Percentiles rank a stretch among this genome's conserved stretches.
These are phyloP conservation scores for Strobilomyces dryophilus DNA, from an alignment of 768 basidiomycete genomes.

Conservation along the genomic window DNA sequence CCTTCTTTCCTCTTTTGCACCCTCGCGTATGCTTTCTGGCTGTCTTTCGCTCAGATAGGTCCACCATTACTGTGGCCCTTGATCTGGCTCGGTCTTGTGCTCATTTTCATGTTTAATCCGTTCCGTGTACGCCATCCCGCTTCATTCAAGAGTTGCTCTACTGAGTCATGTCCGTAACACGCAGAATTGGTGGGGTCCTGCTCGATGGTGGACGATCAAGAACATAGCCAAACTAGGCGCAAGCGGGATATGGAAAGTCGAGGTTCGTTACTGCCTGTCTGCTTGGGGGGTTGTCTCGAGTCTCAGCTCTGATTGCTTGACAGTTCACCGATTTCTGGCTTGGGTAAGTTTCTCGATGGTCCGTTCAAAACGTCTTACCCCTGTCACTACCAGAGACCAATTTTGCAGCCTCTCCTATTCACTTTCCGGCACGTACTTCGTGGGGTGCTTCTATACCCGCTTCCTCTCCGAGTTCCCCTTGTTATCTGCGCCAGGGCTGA, in stretches of 20 bases:
- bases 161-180: constrained; percentile 27
- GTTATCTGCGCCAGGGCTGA: neutral
- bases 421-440: constrained; percentile 65
- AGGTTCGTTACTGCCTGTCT: constrained; percentile 41
- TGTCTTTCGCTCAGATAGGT: constrained; percentile 71
- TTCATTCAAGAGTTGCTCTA: neutral
- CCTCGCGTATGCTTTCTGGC: constrained; percentile 78
- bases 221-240: constrained; percentile 57
- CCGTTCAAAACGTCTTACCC: constrained; percentile 3
- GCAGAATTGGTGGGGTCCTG: constrained; percentile 35
- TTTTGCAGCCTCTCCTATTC: constrained; percentile 77
- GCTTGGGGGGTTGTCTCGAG: neutral
- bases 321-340: constrained; percentile 90
- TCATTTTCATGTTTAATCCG: constrained; percentile 68
- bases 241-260: constrained; percentile 68
- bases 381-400: constrained; percentile 54
- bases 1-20: constrained; percentile 73
- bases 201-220: constrained; percentile 77
- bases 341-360: constrained; percentile 47
- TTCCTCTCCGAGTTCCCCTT: neutral
- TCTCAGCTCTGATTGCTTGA: constrained; percentile 4
- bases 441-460: constrained; percentile 66
- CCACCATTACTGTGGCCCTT: constrained; percentile 75
- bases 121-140: constrained; percentile 44
- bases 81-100: constrained; percentile 69